These are phyloP conservation scores for Talaromyces pinophilus DNA, from an alignment of 2,329 filamentous ascomycete species.

Conservation along the genomic window DNA sequence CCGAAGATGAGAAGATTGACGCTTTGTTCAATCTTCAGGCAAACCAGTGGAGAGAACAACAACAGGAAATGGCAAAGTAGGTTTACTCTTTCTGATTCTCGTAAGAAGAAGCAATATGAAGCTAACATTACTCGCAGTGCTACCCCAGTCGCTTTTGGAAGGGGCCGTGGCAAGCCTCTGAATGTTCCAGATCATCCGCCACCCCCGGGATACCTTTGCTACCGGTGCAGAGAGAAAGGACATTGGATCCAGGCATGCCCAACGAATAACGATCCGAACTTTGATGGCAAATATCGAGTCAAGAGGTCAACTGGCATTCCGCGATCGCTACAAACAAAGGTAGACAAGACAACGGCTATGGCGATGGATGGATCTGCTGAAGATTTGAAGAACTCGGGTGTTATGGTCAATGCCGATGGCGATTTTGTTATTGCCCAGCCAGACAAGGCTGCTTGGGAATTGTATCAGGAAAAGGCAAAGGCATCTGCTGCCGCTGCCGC, in stretches of 20 bases:
- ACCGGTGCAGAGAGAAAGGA: constrained; percentile 94
- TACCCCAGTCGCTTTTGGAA: constrained; percentile 46
- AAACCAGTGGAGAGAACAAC: constrained; percentile 89
- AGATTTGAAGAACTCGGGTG: constrained; percentile 77
- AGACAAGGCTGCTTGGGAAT: constrained; percentile 93
- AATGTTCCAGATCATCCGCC: constrained; percentile 93
- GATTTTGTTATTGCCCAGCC: constrained; percentile 96
- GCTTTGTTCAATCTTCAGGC: constrained; percentile 89
- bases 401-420: constrained; percentile 97
- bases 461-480: constrained; percentile 93
- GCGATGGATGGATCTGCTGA: constrained; percentile 75
- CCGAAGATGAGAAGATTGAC: constrained; percentile 89
- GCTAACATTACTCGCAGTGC: constrained; percentile 41
- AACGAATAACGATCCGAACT: constrained; percentile 97
- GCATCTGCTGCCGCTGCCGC: constrained; percentile 79
- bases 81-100: constrained; percentile 27
- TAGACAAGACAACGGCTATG: constrained; percentile 82
- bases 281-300: constrained; percentile 87
- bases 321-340: constrained; percentile 89
- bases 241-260: constrained; percentile 99
- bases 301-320: constrained; percentile 98
- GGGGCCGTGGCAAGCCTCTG: constrained; percentile 40
- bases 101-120: constrained; percentile 21
- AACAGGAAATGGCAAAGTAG: constrained; percentile 87
- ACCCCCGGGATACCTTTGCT: constrained; percentile 92